Evolutionary conservation across 1,139 yeast species (phyloP), one percentile per base, ranked within the genome.

Genomic region (Insectozyma bohioensis): DNA sequence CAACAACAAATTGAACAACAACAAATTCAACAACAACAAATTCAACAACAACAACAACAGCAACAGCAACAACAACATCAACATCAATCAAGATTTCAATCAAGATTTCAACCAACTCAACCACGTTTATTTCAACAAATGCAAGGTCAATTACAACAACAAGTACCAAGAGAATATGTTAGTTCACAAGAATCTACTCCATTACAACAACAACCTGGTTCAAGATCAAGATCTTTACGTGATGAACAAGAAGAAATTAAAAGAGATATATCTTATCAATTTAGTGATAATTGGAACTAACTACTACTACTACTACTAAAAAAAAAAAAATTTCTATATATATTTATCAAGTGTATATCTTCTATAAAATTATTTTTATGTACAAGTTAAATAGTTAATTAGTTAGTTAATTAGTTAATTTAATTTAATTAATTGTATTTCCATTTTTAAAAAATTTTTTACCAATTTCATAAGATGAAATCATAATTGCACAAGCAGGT

Each of bases 401-500:
- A 7, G n/a, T n/a, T n/a, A n/a, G n/a, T n/a, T n/a, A n/a, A n/a
- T n/a, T n/a, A n/a, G n/a, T n/a, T n/a, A n/a, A n/a, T n/a, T n/a
- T n/a, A n/a, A n/a, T n/a, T n/a, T n/a, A n/a, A n/a, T n/a, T n/a
- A n/a, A n/a, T 16, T 12, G 19, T 36, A 33, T 49, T 49, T 10
- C 49, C 61, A 33, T 51, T 51, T 30, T 50, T 58, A 50, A 83
- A 76, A 24, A 83, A 63, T 48, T 75, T 76, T 58, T 94, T 94
- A 20, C 95, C 86, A 33, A 90, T 67, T 56, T 92, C 98, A 56
- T 92, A 92, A 27, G 95, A 84, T 2, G 97, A 86, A 33, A 92
- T 90, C 99, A 92, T 94, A 23, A 92, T 92, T 2, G 98, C 98
- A 72, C 98, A 92, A 9, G 97, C 84, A 3, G 98, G 98, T 1